Evolutionary conservation across 768 basidiomycete species (phyloP).

Genomic region (Kondoa malvinella): DNA sequence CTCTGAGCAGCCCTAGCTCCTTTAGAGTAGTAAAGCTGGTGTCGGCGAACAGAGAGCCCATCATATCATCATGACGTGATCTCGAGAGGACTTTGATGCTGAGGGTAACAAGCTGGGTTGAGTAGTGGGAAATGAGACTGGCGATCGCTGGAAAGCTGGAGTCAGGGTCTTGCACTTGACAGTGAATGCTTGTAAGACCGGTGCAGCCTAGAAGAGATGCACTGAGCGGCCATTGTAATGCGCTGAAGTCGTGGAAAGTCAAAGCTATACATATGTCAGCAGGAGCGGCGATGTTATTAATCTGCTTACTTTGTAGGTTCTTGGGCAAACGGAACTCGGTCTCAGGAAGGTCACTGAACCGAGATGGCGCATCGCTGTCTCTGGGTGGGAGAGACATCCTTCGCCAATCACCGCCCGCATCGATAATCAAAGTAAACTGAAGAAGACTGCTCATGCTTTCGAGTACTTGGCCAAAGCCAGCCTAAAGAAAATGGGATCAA

Average conservation of each 20-base stretch:
- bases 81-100: neutral
- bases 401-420: neutral
- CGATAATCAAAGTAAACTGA: neutral
- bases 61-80: neutral
- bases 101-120: neutral
- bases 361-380: neutral
- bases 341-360: neutral
- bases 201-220: neutral
- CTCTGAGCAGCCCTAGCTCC: neutral
- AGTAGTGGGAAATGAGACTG: neutral
- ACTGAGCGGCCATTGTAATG: neutral
- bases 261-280: neutral
- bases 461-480: neutral
- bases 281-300: neutral
- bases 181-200: neutral
- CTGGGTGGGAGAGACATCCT: neutral
- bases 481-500: neutral
- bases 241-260: neutral
- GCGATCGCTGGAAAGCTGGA: neutral
- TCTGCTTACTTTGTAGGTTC: neutral
- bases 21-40: neutral
- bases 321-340: neutral
- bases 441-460: neutral
- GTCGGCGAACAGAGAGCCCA: neutral
- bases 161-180: neutral